phyloP scores from a whole-genome alignment of 495 filamentous ascomycete genomes.

The Aspergillus coremiiformis region DNA sequence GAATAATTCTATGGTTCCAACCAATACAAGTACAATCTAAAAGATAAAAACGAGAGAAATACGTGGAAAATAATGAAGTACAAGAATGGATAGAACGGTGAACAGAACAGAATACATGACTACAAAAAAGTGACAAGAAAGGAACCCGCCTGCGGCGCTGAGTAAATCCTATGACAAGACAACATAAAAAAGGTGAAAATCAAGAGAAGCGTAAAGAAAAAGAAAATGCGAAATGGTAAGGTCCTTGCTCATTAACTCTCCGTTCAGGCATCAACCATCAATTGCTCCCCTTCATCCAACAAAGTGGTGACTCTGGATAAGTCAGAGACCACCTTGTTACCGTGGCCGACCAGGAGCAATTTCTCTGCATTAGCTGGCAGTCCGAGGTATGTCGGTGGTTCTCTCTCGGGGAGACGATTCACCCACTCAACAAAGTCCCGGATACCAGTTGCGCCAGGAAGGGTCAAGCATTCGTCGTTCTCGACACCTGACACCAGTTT shows the following conservation, averaged over 20 bases:
- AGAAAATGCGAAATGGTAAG: slow-evolving; percentile 1
- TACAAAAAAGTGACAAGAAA: slow-evolving; percentile 6
- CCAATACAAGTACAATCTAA: neutral
- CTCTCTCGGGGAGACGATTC: slow-evolving; percentile 81
- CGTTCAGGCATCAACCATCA: slow-evolving; percentile 60
- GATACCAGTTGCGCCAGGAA: slow-evolving; percentile 73
- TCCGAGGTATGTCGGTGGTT: slow-evolving; percentile 95
- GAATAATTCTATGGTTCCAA: neutral
- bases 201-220: slow-evolving; percentile 4
- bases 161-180: slow-evolving; percentile 3
- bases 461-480: slow-evolving; percentile 56
- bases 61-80: slow-evolving; percentile 13
- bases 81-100: slow-evolving; percentile 8
- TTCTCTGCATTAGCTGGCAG: slow-evolving; percentile 96
- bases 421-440: slow-evolving; percentile 90
- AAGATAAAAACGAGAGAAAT: neutral
- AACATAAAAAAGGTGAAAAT: slow-evolving; percentile 5
- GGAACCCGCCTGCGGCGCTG: slow-evolving; percentile 17
- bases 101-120: slow-evolving; percentile 8
- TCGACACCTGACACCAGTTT: slow-evolving; percentile 67
- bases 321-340: slow-evolving; percentile 76
- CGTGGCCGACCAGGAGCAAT: slow-evolving; percentile 82
- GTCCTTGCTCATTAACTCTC: neutral
- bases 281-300: slow-evolving; percentile 88
- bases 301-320: slow-evolving; percentile 73